Conservation (phyloP, 73 alveolate genomes). For the Paramecium sexaurelia region DNA sequence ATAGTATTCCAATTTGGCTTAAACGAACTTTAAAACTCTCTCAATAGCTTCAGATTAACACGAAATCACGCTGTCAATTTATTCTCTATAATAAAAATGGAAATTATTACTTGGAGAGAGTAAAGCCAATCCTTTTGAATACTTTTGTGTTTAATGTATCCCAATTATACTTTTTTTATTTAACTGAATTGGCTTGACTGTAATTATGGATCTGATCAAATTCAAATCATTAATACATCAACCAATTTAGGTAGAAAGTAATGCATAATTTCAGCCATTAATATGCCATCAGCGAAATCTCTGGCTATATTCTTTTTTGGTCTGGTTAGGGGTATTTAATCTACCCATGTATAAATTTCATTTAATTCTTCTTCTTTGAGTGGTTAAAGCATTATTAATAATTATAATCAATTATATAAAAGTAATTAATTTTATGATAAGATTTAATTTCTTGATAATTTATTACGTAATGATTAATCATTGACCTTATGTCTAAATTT, state of each 20-base stretch:
- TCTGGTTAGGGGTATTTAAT: slow-evolving; percentile 85
- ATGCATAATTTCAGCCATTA: slow-evolving; percentile 88
- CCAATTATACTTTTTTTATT: slow-evolving; percentile 76
- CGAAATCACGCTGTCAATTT: slow-evolving; percentile 61
- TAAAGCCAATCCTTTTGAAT: slow-evolving; percentile 74
- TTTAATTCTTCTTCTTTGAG: slow-evolving; percentile 83
- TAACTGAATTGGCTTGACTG: slow-evolving; percentile 72
- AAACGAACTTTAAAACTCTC: slow-evolving; percentile 71
- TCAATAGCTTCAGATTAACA: slow-evolving; percentile 78
- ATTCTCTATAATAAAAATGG: slow-evolving; percentile 60
- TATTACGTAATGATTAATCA: slow-evolving; percentile 21
- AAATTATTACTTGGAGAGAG: slow-evolving; percentile 17
- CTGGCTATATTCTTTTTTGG: slow-evolving; percentile 94
- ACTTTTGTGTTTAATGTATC: slow-evolving; percentile 75
- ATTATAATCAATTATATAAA: not conserved
- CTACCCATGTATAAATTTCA: slow-evolving; percentile 95
- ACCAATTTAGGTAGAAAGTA: slow-evolving; percentile 83
- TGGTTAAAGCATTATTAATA: slow-evolving; percentile 38
- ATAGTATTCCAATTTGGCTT: slow-evolving; percentile 56
- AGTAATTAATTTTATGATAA: not conserved
- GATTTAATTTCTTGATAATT: not conserved
- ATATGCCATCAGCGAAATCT: slow-evolving; percentile 95
- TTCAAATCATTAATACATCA: slow-evolving; percentile 67
- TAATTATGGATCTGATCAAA: slow-evolving; percentile 75
- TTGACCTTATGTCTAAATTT: not conserved